Evolutionary conservation across 306 rosid genomes (phyloP), one percentile per base, ranked within the genome.

Genomic region (Prunus dulcis): DNA sequence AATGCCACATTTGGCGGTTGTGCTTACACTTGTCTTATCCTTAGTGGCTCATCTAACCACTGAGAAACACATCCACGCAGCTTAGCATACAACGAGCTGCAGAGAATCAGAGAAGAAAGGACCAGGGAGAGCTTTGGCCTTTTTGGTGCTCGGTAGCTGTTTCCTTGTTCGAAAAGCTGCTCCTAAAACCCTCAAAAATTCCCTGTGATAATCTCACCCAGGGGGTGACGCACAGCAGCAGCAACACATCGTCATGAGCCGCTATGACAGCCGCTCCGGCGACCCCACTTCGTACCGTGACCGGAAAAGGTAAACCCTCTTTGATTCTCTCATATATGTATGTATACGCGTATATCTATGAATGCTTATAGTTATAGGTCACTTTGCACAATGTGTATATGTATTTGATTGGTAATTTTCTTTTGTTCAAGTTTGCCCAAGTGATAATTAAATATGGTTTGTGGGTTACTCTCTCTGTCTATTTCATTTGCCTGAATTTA

Each of bases 221-320:
- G 10, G 8, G 69, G 34, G 34, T 14, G 67, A 34, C 55, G 0
- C n/a, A 18, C 67, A 13, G 43, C 25, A n/a, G 11, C 25, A 53
- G 58, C 6, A 14, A 11, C 9, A 32, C 78, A 1, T 38, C 74
- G 68, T 56, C 84, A 95, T 92, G 97, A 95, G 98, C 84, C 98
- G 97, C 85, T 91, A 95, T 80, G 99, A 95, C 69, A 89, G 89
- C 78, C 99, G 97, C 89, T 86, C 96, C 84, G 91, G 87, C 60
- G 99, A 95, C 92, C 96, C 99, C 57, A 51, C 90, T 63, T 91
- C 99, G 45, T 95, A 92, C 78, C 97, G 98, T 57, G 96, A 92
- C 78, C 96, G 99, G 12, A 84, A 88, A 81, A 92, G 93, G 99
- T 95, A 89, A 72, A 19, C 43, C 20, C 27, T 18, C 64, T 34